These are phyloP conservation scores for Penicillium parvum DNA, from an alignment of 495 filamentous ascomycete species.

Conservation along the genomic window DNA sequence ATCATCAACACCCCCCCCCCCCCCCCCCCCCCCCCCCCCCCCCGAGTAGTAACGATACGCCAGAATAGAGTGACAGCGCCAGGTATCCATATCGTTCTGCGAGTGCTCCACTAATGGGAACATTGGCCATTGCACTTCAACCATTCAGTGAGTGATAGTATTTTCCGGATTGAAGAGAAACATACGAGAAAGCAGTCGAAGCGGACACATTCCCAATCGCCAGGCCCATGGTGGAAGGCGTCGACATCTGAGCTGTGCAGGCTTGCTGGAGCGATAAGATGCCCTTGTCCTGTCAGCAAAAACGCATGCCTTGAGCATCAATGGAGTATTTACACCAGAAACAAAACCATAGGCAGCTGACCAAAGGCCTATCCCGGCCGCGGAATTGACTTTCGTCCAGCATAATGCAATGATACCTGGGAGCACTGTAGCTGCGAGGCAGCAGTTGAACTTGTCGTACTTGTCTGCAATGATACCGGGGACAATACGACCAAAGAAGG, in stretches of 20 bases:
- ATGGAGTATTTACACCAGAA: conserved; percentile 29
- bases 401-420: conserved; percentile 48
- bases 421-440: conserved; percentile 53
- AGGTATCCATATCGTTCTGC: conserved; percentile 33
- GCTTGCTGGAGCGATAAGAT: conserved; percentile 41
- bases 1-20: conserved; percentile 24
- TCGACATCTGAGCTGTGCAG: conserved; percentile 36
- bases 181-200: conserved; percentile 35
- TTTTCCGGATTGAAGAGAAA: not conserved
- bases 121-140: conserved; percentile 33
- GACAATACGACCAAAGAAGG: conserved; percentile 37
- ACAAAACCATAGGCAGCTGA: conserved; percentile 37
- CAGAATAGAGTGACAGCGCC: conserved; percentile 32
- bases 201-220: conserved; percentile 32
- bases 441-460: conserved; percentile 65
- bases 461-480: conserved; percentile 62
- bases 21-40: too few relatives aligned
- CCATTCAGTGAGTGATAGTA: not conserved
- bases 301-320: not conserved
- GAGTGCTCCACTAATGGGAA: conserved; percentile 34
- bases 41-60: conserved; percentile 30
- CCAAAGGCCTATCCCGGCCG: conserved; percentile 33
- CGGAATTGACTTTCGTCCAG: conserved; percentile 34
- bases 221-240: conserved; percentile 25
- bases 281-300: conserved; percentile 18